phyloP scores from a whole-genome alignment of 2,329 filamentous ascomycete genomes.

The Xylariaceae sp. region DNA sequence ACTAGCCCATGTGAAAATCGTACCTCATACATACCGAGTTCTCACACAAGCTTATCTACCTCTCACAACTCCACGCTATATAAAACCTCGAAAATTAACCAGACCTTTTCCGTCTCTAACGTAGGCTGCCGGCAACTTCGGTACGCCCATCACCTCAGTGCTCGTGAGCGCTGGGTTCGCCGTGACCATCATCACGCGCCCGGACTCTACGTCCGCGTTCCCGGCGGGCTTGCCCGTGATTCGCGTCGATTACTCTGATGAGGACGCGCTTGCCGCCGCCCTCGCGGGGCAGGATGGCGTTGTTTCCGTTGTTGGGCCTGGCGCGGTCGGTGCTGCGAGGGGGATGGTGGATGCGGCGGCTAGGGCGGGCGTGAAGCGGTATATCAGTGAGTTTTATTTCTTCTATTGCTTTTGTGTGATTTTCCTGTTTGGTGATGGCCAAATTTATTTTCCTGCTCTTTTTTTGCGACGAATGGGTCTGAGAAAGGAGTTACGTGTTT shows the following conservation, averaged over 20 bases:
- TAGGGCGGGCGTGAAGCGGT: conserved; percentile 41
- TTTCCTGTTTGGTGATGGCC: no score
- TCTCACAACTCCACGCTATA: no score
- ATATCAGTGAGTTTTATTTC: conserved; percentile 29
- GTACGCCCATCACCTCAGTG: conserved; percentile 36
- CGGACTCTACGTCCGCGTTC: conserved; percentile 32
- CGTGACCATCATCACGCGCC: conserved; percentile 36
- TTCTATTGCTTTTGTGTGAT: neutral
- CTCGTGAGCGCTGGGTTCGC: conserved; percentile 35
- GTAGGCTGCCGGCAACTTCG: conserved; percentile 41
- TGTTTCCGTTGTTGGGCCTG: conserved; percentile 37
- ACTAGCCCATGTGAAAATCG: neutral
- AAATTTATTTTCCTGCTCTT: neutral
- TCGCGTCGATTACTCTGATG: conserved; percentile 31
- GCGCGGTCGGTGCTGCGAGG: conserved; percentile 28
- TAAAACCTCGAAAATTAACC: no score
- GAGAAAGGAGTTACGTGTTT: neutral
- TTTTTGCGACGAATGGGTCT: neutral
- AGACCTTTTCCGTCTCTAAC: no score
- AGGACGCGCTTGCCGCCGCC: conserved; percentile 29
- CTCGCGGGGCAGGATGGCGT: conserved; percentile 41
- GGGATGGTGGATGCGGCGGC: conserved; percentile 41
- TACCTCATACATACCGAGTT: neutral
- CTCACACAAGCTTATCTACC: neutral
- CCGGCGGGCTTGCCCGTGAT: conserved; percentile 31